phyloP scores from a whole-genome alignment of 2,329 filamentous ascomycete genomes.

The Calonectria ilicicola region DNA sequence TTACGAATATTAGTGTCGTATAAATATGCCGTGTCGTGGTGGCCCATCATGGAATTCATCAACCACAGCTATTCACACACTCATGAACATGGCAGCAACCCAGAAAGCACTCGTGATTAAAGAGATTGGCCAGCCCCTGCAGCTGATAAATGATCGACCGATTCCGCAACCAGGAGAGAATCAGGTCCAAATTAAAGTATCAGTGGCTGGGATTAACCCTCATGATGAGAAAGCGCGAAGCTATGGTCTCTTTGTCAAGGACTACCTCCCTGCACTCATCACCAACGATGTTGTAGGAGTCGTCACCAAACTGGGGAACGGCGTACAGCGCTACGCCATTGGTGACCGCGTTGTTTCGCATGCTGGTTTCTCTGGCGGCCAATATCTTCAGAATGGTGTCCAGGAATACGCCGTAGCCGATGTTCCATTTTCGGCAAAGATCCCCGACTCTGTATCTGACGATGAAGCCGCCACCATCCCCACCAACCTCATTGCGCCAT shows the following conservation, averaged over 20 bases:
- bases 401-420: slow-evolving; percentile 2
- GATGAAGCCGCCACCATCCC: slow-evolving; percentile 1
- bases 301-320: not conserved
- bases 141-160: not conserved
- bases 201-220: not conserved
- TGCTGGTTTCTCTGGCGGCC: not conserved
- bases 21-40: too few species aligned
- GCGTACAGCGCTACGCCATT: not conserved
- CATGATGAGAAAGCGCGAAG: not conserved
- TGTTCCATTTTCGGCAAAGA: not conserved
- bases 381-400: not conserved
- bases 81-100: not conserved
- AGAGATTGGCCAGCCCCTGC: not conserved
- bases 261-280: not conserved
- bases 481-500: not conserved
- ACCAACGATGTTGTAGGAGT: slow-evolving; percentile 10
- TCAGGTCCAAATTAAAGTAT: slow-evolving; percentile 1
- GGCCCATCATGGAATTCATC: too few species aligned
- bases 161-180: not conserved
- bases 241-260: not conserved
- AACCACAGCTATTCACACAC: too few species aligned
- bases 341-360: not conserved
- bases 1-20: too few species aligned
- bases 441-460: not conserved
- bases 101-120: not conserved